These are phyloP conservation scores for Oryza brachyantha DNA, from an alignment of 176 grass and related monocot genomes.

Conservation along the genomic window DNA sequence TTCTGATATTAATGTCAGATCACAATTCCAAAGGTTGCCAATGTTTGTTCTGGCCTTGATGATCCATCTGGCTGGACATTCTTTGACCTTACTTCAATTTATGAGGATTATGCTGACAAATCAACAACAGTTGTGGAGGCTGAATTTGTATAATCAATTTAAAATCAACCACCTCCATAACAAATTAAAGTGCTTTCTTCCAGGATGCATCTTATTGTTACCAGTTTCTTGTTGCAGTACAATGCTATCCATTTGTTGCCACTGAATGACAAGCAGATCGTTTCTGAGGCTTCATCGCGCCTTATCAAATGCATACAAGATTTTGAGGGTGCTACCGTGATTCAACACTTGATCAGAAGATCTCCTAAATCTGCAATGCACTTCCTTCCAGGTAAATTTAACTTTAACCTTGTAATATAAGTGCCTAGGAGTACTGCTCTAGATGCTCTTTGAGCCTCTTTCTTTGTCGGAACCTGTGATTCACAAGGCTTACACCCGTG, in stretches of 20 bases:
- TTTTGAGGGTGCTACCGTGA: constrained; percentile 69
- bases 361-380: constrained; percentile 63
- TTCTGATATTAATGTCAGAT: constrained; percentile 46
- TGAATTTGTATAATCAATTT: constrained; percentile 74
- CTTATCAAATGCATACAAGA: constrained; percentile 63
- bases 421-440: neutral
- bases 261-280: constrained; percentile 64
- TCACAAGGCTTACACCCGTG: neutral
- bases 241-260: constrained; percentile 56
- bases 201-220: constrained; percentile 29
- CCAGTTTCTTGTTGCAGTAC: constrained; percentile 41
- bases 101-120: constrained; percentile 70
- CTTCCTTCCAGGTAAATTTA: constrained; percentile 69
- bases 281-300: constrained; percentile 45
- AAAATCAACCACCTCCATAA: neutral
- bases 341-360: constrained; percentile 48
- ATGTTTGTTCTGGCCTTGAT: constrained; percentile 71
- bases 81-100: constrained; percentile 71
- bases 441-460: neutral
- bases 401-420: constrained; percentile 6
- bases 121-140: constrained; percentile 62
- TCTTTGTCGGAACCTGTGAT: neutral
- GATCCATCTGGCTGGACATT: constrained; percentile 73
- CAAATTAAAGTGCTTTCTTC: neutral
- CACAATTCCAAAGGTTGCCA: constrained; percentile 64